These are phyloP conservation scores for Trichoderma afroharzianum DNA, from an alignment of 2,329 filamentous ascomycete species.

Conservation along the genomic window DNA sequence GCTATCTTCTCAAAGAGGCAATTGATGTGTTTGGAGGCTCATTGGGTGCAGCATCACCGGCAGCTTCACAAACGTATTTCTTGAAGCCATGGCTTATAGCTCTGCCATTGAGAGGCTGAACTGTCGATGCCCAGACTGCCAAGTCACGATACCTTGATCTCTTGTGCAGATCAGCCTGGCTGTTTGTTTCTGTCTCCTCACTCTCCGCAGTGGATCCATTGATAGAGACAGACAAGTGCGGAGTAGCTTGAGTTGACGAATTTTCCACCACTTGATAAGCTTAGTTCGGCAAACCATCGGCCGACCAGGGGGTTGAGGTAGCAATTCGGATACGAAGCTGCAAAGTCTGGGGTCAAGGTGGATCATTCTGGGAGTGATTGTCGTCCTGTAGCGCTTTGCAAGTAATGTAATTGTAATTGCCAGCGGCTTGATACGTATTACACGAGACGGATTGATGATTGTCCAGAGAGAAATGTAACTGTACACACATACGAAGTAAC, in stretches of 20 bases:
- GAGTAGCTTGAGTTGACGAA: neutral
- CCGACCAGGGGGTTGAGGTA: neutral
- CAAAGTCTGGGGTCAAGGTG: neutral
- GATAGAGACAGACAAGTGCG: neutral
- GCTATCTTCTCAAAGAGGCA: neutral
- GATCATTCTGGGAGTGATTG: neutral
- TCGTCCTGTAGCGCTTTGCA: neutral
- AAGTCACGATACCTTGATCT: neutral
- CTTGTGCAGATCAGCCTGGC: neutral
- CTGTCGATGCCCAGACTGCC: neutral
- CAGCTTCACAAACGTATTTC: neutral
- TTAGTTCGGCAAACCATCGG: conserved; percentile 1
- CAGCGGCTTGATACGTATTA: neutral
- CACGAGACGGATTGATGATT: neutral
- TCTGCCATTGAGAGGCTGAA: neutral
- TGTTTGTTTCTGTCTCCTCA: neutral
- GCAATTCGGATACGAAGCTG: conserved; percentile 1
- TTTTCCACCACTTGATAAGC: conserved; percentile 18
- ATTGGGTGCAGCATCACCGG: neutral
- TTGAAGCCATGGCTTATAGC: neutral
- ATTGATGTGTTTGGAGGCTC: neutral
- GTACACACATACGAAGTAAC: neutral
- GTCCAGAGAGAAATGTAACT: neutral
- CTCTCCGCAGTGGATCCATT: neutral
- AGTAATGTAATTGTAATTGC: neutral